Evolutionary conservation across 2,329 filamentous ascomycete genomes (phyloP), one percentile per base, ranked within the genome.

Genomic region (Aurifilum marmelostoma): DNA sequence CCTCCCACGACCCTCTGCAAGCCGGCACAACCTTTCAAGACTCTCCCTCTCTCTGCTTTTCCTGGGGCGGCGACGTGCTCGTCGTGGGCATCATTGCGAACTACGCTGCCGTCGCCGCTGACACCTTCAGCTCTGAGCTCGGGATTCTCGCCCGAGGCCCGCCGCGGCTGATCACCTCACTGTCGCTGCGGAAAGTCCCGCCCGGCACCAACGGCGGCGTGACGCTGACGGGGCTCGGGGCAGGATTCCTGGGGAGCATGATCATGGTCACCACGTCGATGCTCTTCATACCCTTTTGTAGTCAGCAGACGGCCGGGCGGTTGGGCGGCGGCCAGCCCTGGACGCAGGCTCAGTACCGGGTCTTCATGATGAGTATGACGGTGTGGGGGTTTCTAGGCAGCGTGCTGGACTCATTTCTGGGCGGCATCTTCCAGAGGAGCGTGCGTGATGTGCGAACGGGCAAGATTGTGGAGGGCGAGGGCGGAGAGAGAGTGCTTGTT

Each of bases 181-280:
- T 86, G 21, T 89, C 81, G 5, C 85, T 96, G 75, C 90, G 92
- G 69, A 86, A 88, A 72, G 96, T 98, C 0, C 94, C 96, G 0
- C 91, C 88, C 1, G 96, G 96, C 63, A 98, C 96, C 56, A 99
- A 99, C 77, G 96, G 96, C 41, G 96, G 95, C 21, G 92, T 99
- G 11, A 97, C 93, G 0, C 74, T 89, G 0, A 83, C 88, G 60
- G 96, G 96, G 0, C 82, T 97, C 0, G 80, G 83, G 0, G 92
- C 93, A 1, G 94, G 94, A 0, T 78, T 92, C 27, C 77, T 92
- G 0, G 94, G 94, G 3, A 90, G 92, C 12, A 86, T 91, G 68
- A 84, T 95, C 61, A 89, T 94, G 7, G 83, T 91, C 32, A 88
- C 89, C 0, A 74, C 86, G 0, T 87, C 93, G 2, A 83, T 90